Conservation (phyloP, 2,329 filamentous ascomycete genomes). For the Trichoderma guizhouense region DNA sequence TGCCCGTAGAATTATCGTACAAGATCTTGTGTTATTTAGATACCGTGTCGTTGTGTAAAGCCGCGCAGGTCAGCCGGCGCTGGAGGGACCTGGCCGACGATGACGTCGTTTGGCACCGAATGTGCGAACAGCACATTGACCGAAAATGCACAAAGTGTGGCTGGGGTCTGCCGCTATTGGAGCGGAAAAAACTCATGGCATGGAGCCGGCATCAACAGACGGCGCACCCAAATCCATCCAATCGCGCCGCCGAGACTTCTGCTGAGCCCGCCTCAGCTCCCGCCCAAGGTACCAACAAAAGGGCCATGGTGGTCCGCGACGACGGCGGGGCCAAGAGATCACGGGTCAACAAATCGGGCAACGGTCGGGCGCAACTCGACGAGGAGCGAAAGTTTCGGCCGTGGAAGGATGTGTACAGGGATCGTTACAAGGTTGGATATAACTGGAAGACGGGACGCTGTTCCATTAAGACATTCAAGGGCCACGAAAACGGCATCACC, state of each 20-base stretch:
- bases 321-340: conserved; percentile 37
- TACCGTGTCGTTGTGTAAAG: conserved; percentile 90
- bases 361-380: conserved; percentile 36
- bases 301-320: conserved; percentile 27
- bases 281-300: conserved; percentile 33
- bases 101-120: conserved; percentile 93
- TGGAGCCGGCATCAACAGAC: conserved; percentile 83
- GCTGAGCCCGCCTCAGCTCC: conserved; percentile 23
- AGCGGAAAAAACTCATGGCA: conserved; percentile 80
- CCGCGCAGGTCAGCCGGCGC: conserved; percentile 83
- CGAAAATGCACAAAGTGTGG: conserved; percentile 92
- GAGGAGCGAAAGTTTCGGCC: conserved; percentile 55
- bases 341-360: conserved; percentile 26
- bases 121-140: conserved; percentile 97
- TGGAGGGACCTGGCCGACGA: conserved; percentile 94
- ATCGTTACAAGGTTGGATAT: conserved; percentile 89
- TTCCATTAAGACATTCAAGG: conserved; percentile 77
- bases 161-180: conserved; percentile 86
- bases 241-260: conserved; percentile 27
- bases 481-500: conserved; percentile 72
- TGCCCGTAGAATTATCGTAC: conserved; percentile 87
- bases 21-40: conserved; percentile 92
- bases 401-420: conserved; percentile 97
- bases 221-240: conserved; percentile 36
- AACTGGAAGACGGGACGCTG: conserved; percentile 98